phyloP scores from a whole-genome alignment of 768 basidiomycete species.

The Nevesoporus exiguus region DNA sequence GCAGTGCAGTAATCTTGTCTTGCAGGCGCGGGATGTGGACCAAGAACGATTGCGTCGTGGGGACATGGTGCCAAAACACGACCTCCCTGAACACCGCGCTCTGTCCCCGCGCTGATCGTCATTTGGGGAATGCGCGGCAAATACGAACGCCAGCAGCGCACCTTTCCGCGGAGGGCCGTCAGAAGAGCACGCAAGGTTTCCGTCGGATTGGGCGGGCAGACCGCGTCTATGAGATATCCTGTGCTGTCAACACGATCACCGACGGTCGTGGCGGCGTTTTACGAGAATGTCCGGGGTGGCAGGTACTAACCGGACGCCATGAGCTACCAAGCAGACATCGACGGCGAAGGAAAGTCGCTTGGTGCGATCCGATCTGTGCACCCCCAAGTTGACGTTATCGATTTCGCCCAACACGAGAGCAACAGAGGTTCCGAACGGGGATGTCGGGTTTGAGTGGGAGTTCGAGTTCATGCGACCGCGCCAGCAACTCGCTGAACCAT shows the following conservation, averaged over 20 bases:
- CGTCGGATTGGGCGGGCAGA: conserved; percentile 34
- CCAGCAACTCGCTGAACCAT: neutral
- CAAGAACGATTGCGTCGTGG: conserved; percentile 53
- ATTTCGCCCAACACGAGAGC: conserved; percentile 17
- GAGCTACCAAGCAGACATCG: conserved; percentile 42
- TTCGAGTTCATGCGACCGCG: conserved; percentile 3
- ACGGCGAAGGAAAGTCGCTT: conserved; percentile 33
- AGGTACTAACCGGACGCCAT: conserved; percentile 39
- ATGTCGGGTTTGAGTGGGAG: neutral
- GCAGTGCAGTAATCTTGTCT: conserved; percentile 6
- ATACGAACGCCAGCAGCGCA: conserved; percentile 28
- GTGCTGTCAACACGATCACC: conserved; percentile 2
- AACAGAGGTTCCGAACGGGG: conserved; percentile 16
- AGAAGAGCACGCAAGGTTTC: conserved; percentile 37
- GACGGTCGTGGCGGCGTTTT: neutral
- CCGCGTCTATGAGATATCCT: conserved; percentile 53
- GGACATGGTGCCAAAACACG: conserved; percentile 43
- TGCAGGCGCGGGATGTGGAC: conserved; percentile 37
- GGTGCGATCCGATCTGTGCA: conserved; percentile 6
- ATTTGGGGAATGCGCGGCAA: neutral
- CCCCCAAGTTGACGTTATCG: neutral
- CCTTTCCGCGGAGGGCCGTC: conserved; percentile 36
- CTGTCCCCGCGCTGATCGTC: neutral
- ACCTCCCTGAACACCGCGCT: conserved; percentile 38
- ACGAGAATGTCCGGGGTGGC: neutral